Evolutionary conservation across 164 flowering plant genomes (phyloP), one percentile per base, ranked within the genome.

Genomic region (Magnolia kwangsiensis): DNA sequence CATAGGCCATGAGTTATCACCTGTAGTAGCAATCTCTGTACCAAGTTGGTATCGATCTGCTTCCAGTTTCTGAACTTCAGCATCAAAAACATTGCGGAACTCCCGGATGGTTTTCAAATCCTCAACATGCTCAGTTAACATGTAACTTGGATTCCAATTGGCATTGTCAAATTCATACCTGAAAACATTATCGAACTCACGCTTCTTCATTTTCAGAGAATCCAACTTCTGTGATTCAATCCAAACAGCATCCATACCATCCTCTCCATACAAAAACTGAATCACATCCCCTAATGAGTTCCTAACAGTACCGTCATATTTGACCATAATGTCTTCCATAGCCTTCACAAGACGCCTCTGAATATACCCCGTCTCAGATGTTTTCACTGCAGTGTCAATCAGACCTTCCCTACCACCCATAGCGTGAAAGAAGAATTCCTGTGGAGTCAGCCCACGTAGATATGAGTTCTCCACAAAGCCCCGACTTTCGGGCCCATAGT

Each of bases 371-470:
- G 99, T 96, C 84, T 96, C 98, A 81, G 99, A 96, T 58, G 99
- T 96, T 84, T 96, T 96, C 51, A 96, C 99, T 21, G 99, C 98
- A 73, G 99, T 96, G 82, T 96, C 99, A 69, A 96, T 96, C 50
- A 96, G 88, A 89, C 99, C 99, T 88, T 96, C 99, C 81, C 99
- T 89, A 90, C 99, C 99, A 84, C 99, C 99, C 99, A 96, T 96
- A 37, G 99, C 99, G 83, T 96, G 99, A 73, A 96, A 96, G 82
- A 96, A 94, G 89, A 96, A 96, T 80, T 96, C 99, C 75, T 96
- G 99, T 0, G 99, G 99, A 51, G 98, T 94, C 85, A 96, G 72
- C 3, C 99, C 99, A 72, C 98, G 90, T 9, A 96, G 83, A 80
- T 96, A 96, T 3, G 98, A 96, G 83, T 96, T 96, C 85, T 96